Percentiles rank a stretch among this genome's conserved stretches.
These are phyloP conservation scores for Mycosphaerella arachidis DNA, from an alignment of 2,329 filamentous ascomycete species.

Conservation along the genomic window DNA sequence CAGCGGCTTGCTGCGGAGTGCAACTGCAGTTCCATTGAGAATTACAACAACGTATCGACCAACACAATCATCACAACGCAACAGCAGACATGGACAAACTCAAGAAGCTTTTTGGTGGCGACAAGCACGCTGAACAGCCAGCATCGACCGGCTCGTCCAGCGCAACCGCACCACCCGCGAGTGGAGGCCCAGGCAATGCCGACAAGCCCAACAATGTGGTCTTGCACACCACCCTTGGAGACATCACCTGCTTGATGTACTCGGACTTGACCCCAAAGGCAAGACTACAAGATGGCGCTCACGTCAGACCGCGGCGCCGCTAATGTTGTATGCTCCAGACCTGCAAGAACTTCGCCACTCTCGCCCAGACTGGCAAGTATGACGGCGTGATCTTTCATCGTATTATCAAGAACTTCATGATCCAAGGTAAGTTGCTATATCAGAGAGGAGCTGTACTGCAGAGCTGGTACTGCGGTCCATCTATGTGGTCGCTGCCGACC, in stretches of 20 bases:
- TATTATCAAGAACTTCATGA: slow-evolving; percentile 86
- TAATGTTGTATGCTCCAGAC: slow-evolving; percentile 19
- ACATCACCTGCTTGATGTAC: slow-evolving; percentile 33
- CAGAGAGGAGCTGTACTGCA: too few species aligned
- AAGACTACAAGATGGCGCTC: background rate
- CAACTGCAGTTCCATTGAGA: background rate
- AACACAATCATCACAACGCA: background rate
- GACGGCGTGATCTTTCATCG: slow-evolving; percentile 36
- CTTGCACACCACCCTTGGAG: slow-evolving; percentile 32
- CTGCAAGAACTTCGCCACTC: slow-evolving; percentile 34
- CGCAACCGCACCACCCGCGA: slow-evolving; percentile 2
- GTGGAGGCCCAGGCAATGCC: background rate
- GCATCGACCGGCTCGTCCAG: slow-evolving; percentile 11
- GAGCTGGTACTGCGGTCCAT: too few species aligned
- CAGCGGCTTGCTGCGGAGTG: background rate
- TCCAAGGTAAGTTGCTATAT: slow-evolving; percentile 54
- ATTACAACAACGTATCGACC: background rate
- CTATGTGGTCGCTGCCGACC: background rate
- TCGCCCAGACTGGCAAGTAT: slow-evolving; percentile 29
- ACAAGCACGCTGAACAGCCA: slow-evolving; percentile 11
- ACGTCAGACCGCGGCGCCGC: too few species aligned
- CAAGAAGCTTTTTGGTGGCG: slow-evolving; percentile 20
- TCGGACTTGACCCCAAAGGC: slow-evolving; percentile 30
- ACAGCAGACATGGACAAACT: slow-evolving; percentile 19
- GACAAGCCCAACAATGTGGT: slow-evolving; percentile 27